phyloP scores from a whole-genome alignment of 441 rosid genomes.

The Raphanus hybrid region DNA sequence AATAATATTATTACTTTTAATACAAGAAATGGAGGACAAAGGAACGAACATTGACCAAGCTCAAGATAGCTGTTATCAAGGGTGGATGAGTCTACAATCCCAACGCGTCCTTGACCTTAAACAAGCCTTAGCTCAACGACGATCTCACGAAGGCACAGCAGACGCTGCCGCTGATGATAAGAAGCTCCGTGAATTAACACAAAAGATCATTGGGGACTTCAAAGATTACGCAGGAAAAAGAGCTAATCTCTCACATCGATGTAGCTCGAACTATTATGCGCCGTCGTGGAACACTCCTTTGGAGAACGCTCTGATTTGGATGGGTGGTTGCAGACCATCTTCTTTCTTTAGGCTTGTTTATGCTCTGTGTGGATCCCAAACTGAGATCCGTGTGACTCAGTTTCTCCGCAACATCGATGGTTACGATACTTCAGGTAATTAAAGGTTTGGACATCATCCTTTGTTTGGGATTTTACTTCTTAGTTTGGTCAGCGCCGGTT shows the following conservation, averaged over 20 bases:
- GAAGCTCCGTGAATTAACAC: conserved; percentile 21
- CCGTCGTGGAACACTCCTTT: conserved; percentile 51
- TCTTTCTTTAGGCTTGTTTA: conserved; percentile 48
- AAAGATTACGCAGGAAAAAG: conserved; percentile 38
- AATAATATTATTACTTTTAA: not conserved
- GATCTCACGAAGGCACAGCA: not conserved
- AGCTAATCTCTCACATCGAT: conserved; percentile 17
- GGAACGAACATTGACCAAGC: conserved; percentile 30
- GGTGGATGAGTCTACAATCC: conserved; percentile 54
- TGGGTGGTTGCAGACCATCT: conserved; percentile 61
- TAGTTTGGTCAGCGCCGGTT: not conserved
- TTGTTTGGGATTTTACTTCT: not conserved
- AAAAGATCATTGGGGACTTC: conserved; percentile 38
- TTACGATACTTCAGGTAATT: conserved; percentile 24
- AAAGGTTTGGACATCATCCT: not conserved
- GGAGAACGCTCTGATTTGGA: conserved; percentile 57
- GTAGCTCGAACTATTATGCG: conserved; percentile 44
- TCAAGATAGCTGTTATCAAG: conserved; percentile 41
- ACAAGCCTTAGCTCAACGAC: conserved; percentile 21
- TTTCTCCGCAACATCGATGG: conserved; percentile 35
- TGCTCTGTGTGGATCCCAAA: conserved; percentile 43
- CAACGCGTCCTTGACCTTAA: conserved; percentile 43
- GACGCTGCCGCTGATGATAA: not conserved
- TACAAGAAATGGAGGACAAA: conserved; percentile 1
- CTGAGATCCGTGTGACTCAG: conserved; percentile 39